Conservation (phyloP, 148 eudicot genomes). For the Selenicereus undatus region DNA sequence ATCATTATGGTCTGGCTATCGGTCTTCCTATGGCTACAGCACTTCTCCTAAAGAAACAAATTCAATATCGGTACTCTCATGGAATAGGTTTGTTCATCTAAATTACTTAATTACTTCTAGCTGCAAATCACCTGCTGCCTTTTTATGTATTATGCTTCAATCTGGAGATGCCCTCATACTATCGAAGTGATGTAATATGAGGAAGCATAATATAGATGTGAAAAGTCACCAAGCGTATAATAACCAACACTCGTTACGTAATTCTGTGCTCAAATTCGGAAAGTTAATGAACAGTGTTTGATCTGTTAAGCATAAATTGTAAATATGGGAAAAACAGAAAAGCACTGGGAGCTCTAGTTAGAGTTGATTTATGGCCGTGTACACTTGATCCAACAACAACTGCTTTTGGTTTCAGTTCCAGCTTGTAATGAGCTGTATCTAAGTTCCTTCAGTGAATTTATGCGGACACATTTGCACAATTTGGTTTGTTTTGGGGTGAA, state of each 20-base stretch:
- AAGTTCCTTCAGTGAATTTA: too few relatives aligned
- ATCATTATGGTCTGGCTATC: conserved; percentile 70
- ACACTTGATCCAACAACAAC: background rate
- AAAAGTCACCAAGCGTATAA: too few relatives aligned
- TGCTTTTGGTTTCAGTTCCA: background rate
- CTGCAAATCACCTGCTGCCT: background rate
- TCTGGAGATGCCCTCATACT: background rate
- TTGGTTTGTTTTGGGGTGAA: background rate
- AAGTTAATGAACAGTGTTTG: background rate
- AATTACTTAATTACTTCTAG: background rate
- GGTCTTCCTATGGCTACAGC: conserved; percentile 80
- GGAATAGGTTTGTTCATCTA: conserved; percentile 65
- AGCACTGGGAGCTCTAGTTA: background rate
- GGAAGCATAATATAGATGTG: background rate
- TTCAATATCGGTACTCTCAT: conserved; percentile 67
- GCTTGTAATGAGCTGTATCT: background rate
- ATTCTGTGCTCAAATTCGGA: background rate
- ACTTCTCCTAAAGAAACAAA: conserved; percentile 68
- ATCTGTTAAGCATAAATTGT: background rate
- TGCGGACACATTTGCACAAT: background rate
- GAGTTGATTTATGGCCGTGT: background rate
- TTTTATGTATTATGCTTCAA: background rate
- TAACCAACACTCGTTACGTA: too few relatives aligned
- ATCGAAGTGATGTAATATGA: background rate
- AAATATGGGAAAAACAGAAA: background rate